Evolutionary conservation across 805 yeast species (phyloP), one percentile per base, ranked within the genome.

Genomic region (Wickerhamiella slavikovae): DNA sequence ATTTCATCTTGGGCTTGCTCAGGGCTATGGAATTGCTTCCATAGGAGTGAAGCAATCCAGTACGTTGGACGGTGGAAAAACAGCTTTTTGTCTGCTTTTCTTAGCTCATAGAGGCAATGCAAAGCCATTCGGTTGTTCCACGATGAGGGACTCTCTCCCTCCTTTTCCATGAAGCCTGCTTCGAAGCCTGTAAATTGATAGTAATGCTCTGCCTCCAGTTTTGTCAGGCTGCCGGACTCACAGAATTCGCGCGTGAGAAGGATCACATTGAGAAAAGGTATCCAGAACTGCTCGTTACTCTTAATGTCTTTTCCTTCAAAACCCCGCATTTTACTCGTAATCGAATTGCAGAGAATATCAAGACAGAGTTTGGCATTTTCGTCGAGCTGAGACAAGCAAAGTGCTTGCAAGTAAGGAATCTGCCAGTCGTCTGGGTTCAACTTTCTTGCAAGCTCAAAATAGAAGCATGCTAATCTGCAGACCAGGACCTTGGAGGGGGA

Each of bases 31-130:
- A 67, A 58, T 3, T 69, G 73, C 2, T 68, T 66, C 30, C 54
- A 61, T 12, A 58, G 51, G 8, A 83, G 68, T 30, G 53, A 58
- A 0, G 95, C 80, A 11, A 77, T 54, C 36, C 82, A 57, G 43
- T 63, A 82, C 2, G 66, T 60, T 1, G 95, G 91, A 30, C 76
- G 64, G 45, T 89, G 96, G 30, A 82, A 92, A 95, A 95, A 82
- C 30, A 70, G 77, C 45, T 71, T 77, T 45, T 75, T 82, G 46
- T 85, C 96, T 8, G 64, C 51, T 0, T 54, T 29, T 12, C 62
- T 49, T 3, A 79, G 44, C 33, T 55, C 64, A 23, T 52, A 52
- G 24, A 79, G 47, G 5, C 67, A 48, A 10, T n/a, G 13, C 3
- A 29, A 15, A 4, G 27, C 27, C 17, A 13, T 5, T 7, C 13